Evolutionary conservation across 1,139 yeast species (phyloP).

Genomic region (Suhomyces anneliseae): DNA sequence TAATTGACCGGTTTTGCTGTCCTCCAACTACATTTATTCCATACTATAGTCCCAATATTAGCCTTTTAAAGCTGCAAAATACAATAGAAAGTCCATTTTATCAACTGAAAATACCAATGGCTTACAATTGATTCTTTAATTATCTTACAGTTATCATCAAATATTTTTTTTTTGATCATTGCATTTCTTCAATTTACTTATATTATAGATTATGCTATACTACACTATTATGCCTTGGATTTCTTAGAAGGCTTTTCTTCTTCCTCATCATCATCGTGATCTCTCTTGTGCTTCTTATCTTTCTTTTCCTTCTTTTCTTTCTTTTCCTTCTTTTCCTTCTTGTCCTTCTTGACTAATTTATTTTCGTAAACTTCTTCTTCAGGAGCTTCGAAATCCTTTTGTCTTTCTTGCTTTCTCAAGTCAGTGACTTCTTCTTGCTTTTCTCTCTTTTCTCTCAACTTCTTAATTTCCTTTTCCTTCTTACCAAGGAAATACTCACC

Average conservation of each 20-base stretch:
- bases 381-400: constrained; percentile 83
- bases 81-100: no score
- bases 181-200: neutral
- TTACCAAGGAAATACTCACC: constrained; percentile 97
- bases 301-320: constrained; percentile 17
- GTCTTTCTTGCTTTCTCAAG: constrained; percentile 66
- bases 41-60: no score
- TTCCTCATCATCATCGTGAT: constrained; percentile 6
- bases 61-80: no score
- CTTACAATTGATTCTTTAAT: neutral
- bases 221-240: constrained; percentile 2
- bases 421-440: constrained; percentile 72
- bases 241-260: constrained; percentile 8
- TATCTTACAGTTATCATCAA: no score
- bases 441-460: constrained; percentile 74
- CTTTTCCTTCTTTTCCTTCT: constrained; percentile 24
- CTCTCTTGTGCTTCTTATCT: constrained; percentile 16
- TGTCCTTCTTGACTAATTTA: constrained; percentile 24
- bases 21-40: no score
- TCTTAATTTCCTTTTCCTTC: constrained; percentile 72
- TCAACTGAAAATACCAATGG: no score
- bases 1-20: no score
- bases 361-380: constrained; percentile 25
- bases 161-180: no score
- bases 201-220: neutral